Evolutionary conservation across 208 protist species (phyloP).

Genomic region (Crithidia sp.): DNA sequence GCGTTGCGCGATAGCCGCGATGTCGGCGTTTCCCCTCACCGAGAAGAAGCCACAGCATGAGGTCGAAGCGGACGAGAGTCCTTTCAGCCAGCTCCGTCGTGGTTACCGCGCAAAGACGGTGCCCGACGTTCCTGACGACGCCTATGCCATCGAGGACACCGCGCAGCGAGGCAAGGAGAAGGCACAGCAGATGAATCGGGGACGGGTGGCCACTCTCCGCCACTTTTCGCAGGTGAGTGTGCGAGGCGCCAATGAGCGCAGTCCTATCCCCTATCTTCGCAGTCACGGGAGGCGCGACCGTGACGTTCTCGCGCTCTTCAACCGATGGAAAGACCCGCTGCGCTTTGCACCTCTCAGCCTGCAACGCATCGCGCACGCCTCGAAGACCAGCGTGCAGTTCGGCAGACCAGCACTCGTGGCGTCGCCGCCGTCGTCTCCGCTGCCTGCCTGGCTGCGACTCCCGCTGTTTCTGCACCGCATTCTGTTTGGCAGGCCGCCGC

Average conservation of each 20-base stretch:
- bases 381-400: slow-evolving; percentile 10
- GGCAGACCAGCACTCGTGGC: slow-evolving; percentile 6
- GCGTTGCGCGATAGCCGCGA: not conserved
- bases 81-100: slow-evolving; percentile 4
- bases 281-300: slow-evolving; percentile 49
- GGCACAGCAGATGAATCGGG: slow-evolving; percentile 24
- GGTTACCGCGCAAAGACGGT: not conserved
- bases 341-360: slow-evolving; percentile 4
- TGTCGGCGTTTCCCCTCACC: not conserved
- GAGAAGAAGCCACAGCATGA: not conserved
- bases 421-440: not conserved
- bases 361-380: not conserved
- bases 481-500: slow-evolving; percentile 14
- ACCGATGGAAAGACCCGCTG: slow-evolving; percentile 7
- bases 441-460: not conserved
- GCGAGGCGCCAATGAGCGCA: slow-evolving; percentile 43
- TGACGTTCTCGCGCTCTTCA: slow-evolving; percentile 54
- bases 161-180: slow-evolving; percentile 11
- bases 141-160: slow-evolving; percentile 2
- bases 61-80: not conserved
- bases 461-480: slow-evolving; percentile 5
- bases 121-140: not conserved
- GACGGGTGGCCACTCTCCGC: slow-evolving; percentile 43
- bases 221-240: slow-evolving; percentile 67
- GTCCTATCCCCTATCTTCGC: slow-evolving; percentile 56